A percentile compares a stretch with the other conserved stretches of the same genome.
Evolutionary conservation across 2,329 filamentous ascomycete genomes (phyloP).

Genomic region (Aspergillus bombycis): DNA sequence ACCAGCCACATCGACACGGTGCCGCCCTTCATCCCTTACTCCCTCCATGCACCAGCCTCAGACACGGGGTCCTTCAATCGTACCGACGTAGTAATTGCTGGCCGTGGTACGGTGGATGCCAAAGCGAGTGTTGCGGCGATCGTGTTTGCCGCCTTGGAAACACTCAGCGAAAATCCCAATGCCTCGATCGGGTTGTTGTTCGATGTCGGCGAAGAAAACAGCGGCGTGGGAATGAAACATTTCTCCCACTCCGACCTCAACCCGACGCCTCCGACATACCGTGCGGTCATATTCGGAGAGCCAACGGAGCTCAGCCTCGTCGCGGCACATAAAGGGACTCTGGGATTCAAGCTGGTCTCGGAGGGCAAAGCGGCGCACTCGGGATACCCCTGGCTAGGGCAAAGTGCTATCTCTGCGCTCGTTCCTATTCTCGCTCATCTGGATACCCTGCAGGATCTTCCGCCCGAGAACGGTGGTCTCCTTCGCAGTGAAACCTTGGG

Average conservation of each 20-base stretch:
- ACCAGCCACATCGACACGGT: not conserved
- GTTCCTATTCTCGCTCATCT: conserved; percentile 71
- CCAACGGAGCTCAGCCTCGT: conserved; percentile 88
- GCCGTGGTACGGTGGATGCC: not conserved
- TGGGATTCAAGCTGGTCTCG: conserved; percentile 68
- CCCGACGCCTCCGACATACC: conserved; percentile 51
- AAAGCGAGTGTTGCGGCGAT: conserved; percentile 1
- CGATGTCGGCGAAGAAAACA: conserved; percentile 79
- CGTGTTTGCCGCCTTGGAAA: not conserved
- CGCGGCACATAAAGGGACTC: conserved; percentile 86
- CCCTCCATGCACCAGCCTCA: not conserved
- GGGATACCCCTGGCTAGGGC: conserved; percentile 88
- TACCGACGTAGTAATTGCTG: not conserved
- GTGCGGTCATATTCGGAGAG: conserved; percentile 86
- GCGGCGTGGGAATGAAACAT: conserved; percentile 76
- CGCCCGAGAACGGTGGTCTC: conserved; percentile 57
- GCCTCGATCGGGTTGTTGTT: conserved; percentile 57
- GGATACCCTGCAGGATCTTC: conserved; percentile 58
- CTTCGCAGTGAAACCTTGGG: conserved; percentile 79
- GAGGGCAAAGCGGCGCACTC: conserved; percentile 81
- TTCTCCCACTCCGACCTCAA: conserved; percentile 54
- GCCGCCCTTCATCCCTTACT: not conserved
- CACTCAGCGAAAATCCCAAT: conserved; percentile 30
- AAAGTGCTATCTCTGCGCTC: conserved; percentile 80
- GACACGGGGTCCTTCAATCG: not conserved